phyloP scores from a whole-genome alignment of 1,284 basidiomycete genomes.

The Melampsora americana region DNA sequence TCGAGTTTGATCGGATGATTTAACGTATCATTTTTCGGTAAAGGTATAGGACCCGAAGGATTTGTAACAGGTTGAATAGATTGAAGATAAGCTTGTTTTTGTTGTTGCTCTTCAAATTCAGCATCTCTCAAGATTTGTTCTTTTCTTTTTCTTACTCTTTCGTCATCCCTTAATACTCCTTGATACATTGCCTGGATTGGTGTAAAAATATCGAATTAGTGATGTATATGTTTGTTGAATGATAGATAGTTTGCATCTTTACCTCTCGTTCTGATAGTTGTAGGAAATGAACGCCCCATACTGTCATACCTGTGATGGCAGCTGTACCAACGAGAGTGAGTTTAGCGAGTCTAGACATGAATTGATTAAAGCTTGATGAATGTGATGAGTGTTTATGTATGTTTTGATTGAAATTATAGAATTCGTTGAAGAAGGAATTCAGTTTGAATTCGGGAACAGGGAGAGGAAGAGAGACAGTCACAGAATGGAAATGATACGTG shows the following conservation, averaged over 20 bases:
- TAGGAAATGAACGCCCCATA: slow-evolving; percentile 87
- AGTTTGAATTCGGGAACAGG: too few species aligned
- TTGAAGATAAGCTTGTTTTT: slow-evolving; percentile 24
- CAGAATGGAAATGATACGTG: too few species aligned
- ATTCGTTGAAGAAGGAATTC: too few species aligned
- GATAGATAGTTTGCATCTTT: slow-evolving; percentile 47
- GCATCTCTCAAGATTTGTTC: slow-evolving; percentile 61
- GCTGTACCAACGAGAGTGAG: slow-evolving; percentile 30
- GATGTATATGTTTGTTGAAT: too few species aligned
- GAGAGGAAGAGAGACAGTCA: too few species aligned
- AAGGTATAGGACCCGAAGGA: slow-evolving; percentile 18
- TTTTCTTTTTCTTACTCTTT: slow-evolving; percentile 70
- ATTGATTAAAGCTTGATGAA: too few species aligned
- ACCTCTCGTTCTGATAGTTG: slow-evolving; percentile 83
- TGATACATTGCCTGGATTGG: slow-evolving; percentile 75
- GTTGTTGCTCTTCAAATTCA: slow-evolving; percentile 58
- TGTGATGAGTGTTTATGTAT: too few species aligned
- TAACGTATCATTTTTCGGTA: neutral
- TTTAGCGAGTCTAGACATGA: slow-evolving; percentile 39
- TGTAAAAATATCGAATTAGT: too few species aligned
- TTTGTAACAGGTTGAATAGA: slow-evolving; percentile 30
- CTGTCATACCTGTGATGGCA: slow-evolving; percentile 57
- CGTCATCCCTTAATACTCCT: slow-evolving; percentile 82
- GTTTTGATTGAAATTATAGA: too few species aligned
- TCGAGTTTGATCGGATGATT: slow-evolving; percentile 23